A percentile compares a stretch with the other conserved stretches of the same genome.
Conservation (phyloP, 768 basidiomycete species). For the Lepiota brunneoincarnata region DNA sequence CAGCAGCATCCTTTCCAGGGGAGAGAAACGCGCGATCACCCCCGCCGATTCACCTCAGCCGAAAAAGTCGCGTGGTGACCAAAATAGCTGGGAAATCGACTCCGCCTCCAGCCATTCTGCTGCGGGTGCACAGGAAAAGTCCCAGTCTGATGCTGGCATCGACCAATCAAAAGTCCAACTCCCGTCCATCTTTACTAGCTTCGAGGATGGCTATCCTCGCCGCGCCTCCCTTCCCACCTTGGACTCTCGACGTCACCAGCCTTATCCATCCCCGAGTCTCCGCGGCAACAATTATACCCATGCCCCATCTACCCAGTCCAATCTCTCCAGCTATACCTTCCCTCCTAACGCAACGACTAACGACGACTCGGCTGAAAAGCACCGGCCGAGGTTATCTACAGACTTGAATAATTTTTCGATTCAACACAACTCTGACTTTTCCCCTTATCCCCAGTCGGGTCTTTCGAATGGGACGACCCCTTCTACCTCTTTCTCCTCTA, state of each 20-base stretch:
- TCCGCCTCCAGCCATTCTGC: conserved; percentile 23
- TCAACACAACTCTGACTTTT: conserved; percentile 36
- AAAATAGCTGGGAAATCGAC: conserved; percentile 32
- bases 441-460: conserved; percentile 47
- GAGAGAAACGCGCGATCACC: conserved; percentile 58
- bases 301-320: conserved; percentile 40
- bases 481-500: conserved; percentile 47
- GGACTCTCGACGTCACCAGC: conserved; percentile 53
- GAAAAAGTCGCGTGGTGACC: conserved; percentile 44
- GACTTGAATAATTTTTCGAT: conserved; percentile 40
- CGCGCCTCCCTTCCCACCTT: conserved; percentile 65
- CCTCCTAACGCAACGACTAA: conserved; percentile 39
- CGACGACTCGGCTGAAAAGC: conserved; percentile 35
- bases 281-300: conserved; percentile 45
- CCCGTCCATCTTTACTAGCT: conserved; percentile 70
- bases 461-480: conserved; percentile 51
- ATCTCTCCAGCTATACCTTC: conserved; percentile 53
- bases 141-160: conserved; percentile 35
- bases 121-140: conserved; percentile 33
- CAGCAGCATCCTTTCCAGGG: conserved; percentile 54
- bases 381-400: conserved; percentile 42
- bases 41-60: conserved; percentile 54
- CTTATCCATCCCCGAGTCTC: conserved; percentile 48
- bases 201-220: conserved; percentile 59
- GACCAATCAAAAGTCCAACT: conserved; percentile 61